Conservation (phyloP, 75 land plant species). For the Selaginella moellendorffii region DNA sequence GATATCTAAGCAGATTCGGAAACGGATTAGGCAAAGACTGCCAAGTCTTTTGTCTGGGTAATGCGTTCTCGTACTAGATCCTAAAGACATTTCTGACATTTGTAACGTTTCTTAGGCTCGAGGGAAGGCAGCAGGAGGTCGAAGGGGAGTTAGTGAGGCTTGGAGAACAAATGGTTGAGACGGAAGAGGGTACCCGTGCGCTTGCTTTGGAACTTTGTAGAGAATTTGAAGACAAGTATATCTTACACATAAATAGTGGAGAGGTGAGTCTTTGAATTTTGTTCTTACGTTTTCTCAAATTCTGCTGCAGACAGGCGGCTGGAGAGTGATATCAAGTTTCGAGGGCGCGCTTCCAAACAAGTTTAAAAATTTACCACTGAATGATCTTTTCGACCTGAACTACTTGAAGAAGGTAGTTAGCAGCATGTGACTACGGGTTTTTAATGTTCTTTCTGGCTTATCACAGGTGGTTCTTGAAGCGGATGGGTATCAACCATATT, state of each 20-base stretch:
- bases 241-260: background rate
- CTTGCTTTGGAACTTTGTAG: constrained; percentile 4
- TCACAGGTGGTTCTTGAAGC: constrained; percentile 8
- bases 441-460: background rate
- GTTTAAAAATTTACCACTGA: background rate
- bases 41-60: constrained; percentile 8
- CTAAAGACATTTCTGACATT: too few species aligned
- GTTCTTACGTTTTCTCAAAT: background rate
- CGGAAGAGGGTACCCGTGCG: constrained; percentile 11
- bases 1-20: background rate
- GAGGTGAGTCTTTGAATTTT: background rate
- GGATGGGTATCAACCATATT: constrained; percentile 8
- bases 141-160: constrained; percentile 2
- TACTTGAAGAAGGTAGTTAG: constrained; percentile 1
- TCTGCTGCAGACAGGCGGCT: background rate
- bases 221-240: constrained; percentile 7
- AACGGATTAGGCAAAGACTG: background rate
- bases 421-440: background rate
- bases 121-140: background rate
- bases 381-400: constrained; percentile 1
- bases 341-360: background rate
- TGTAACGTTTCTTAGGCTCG: constrained; percentile 2
- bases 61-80: too few species aligned
- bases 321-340: constrained; percentile 2
- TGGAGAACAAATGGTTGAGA: constrained; percentile 5